Evolutionary conservation across 1,139 yeast species (phyloP).

Genomic region (Saccharomyces uvarum): DNA sequence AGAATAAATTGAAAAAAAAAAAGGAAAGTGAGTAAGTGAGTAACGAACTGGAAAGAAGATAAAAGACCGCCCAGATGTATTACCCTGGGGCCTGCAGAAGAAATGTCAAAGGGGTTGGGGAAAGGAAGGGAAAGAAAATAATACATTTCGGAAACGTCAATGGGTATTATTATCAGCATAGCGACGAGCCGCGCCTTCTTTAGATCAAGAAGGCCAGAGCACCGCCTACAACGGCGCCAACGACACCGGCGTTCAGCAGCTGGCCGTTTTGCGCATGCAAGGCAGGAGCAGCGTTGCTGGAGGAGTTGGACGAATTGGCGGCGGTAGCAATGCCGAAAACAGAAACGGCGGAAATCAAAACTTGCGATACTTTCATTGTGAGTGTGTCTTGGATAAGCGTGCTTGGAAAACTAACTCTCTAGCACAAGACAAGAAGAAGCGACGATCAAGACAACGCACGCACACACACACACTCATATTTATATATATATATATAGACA

Average conservation of each 20-base stretch:
- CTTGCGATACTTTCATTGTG: neutral
- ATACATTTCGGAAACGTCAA: neutral
- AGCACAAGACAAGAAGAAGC: neutral
- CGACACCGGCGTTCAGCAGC: conserved; percentile 14
- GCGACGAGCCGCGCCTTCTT: neutral
- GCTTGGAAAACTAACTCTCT: neutral
- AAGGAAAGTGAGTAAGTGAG: neutral
- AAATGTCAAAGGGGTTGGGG: neutral
- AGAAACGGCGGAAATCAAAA: neutral
- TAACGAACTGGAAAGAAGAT: neutral
- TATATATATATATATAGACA: neutral
- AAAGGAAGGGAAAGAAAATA: neutral
- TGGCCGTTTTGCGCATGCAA: conserved; percentile 8
- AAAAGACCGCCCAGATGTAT: neutral
- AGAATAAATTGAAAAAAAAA: neutral
- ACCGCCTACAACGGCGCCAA: conserved; percentile 27
- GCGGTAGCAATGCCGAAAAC: conserved; percentile 4
- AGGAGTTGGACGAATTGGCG: conserved; percentile 3
- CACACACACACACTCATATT: neutral
- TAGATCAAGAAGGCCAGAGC: conserved; percentile 25
- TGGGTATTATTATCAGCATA: neutral
- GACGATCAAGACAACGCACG: neutral
- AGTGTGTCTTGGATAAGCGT: neutral
- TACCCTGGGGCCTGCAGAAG: neutral
- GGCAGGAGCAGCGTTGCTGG: conserved; percentile 11